phyloP scores from a whole-genome alignment of 768 basidiomycete species.

The Leccinum uliginosum region DNA sequence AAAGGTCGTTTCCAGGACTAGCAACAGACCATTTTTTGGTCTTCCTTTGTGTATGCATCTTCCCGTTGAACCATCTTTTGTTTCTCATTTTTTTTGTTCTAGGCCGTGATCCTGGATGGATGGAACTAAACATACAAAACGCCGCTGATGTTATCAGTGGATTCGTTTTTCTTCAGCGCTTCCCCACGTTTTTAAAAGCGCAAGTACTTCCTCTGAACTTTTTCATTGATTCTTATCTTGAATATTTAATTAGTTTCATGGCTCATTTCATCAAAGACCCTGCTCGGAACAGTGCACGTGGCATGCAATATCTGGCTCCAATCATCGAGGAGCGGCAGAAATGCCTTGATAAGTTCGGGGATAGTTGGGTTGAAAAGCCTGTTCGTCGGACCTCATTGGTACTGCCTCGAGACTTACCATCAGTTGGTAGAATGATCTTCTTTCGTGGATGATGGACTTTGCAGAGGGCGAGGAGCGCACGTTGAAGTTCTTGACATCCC shows the following conservation, averaged over 20 bases:
- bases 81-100: neutral
- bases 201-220: neutral
- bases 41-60: neutral
- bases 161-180: neutral
- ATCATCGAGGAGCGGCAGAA: slow-evolving; percentile 1
- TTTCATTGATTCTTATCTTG: neutral
- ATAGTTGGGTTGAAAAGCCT: neutral
- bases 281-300: neutral
- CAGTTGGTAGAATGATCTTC: neutral
- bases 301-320: neutral
- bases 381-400: neutral
- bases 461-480: neutral
- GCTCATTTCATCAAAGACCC: neutral
- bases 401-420: neutral
- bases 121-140: neutral
- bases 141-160: neutral
- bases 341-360: neutral
- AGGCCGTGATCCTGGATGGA: neutral
- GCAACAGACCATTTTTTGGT: neutral
- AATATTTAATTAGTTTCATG: neutral
- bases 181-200: neutral
- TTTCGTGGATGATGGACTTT: neutral
- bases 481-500: neutral
- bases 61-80: no score
- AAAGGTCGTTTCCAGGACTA: neutral